Evolutionary conservation across 2,329 filamentous ascomycete genomes (phyloP), one percentile per base, ranked within the genome.

Genomic region (Penicillium sp.): DNA sequence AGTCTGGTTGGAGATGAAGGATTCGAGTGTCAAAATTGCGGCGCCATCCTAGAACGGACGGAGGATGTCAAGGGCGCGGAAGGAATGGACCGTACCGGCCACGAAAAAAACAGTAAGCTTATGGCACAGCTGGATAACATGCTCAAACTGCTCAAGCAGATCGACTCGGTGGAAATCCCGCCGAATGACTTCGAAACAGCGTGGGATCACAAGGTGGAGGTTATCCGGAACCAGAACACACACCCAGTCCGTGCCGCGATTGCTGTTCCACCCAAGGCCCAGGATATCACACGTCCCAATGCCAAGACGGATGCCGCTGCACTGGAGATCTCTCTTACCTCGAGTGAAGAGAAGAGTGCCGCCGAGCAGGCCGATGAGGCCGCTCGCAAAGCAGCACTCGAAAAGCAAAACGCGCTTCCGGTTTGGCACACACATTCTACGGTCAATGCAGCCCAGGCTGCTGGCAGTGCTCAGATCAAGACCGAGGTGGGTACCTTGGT

Each of bases 21-120:
- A 0, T 97, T 97, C 72, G 77, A 89, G 47, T 99, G 94, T 75
- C 88, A 93, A 70, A 86, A 87, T 50, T 99, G 94, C 76, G 81
- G 83, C 21, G 71, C 72, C 29, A 70, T 77, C 33, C 71, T 81
- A 10, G 76, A 78, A 48, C 72, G 76, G 13, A 78, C 77, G 0
- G 77, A 78, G 61, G 76, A 79, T 45, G 74, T 78, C 41, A 75
- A 78, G 50, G 75, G 77, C 33, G 71, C 70, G 15, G 71, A 76
- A 41, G 76, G 74, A 2, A 74, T 77, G 45, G 76, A 78, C 31
- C 72, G 76, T n/a, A 78, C 75, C 0, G 78, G 79, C 12, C 78
- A 81, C 62, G 78, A 81, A 59, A 81, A 80, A 62, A 80, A 81
- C 61, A 77, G 76, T 62, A 77, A 76, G 58, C 70, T 81, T 8